Conservation (phyloP, 305 asterid genomes). For the Rubia tinctorum region DNA sequence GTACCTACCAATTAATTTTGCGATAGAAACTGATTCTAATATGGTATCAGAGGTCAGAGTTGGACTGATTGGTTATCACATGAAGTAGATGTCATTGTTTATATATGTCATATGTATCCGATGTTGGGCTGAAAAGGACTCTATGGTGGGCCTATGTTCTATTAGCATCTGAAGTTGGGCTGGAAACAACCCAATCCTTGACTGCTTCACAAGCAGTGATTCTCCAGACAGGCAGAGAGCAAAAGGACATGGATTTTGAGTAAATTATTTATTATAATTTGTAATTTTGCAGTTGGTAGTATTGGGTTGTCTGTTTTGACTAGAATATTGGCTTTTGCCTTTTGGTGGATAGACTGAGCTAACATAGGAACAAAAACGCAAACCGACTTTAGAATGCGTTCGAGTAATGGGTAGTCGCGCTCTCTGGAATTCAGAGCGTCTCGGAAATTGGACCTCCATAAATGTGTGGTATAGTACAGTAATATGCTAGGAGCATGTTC, state of each 20-base stretch:
- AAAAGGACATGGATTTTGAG: too few species aligned
- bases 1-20: too few species aligned
- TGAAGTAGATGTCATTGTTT: too few species aligned
- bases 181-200: not conserved
- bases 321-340: not conserved
- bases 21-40: too few species aligned
- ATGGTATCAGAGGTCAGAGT: too few species aligned
- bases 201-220: not conserved
- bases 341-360: not conserved
- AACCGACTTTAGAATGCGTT: not conserved
- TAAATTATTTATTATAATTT: not conserved
- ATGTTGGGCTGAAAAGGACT: not conserved
- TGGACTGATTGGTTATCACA: too few species aligned
- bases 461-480: constrained; percentile 5
- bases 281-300: not conserved
- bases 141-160: not conserved
- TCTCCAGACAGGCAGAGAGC: not conserved
- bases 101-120: too few species aligned
- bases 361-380: not conserved
- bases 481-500: not conserved
- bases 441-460: not conserved
- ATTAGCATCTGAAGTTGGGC: not conserved
- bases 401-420: not conserved
- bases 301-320: not conserved
- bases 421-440: not conserved